Conservation (phyloP, 2,329 filamentous ascomycete species). For the Aspergillus oerlinghausenensis region DNA sequence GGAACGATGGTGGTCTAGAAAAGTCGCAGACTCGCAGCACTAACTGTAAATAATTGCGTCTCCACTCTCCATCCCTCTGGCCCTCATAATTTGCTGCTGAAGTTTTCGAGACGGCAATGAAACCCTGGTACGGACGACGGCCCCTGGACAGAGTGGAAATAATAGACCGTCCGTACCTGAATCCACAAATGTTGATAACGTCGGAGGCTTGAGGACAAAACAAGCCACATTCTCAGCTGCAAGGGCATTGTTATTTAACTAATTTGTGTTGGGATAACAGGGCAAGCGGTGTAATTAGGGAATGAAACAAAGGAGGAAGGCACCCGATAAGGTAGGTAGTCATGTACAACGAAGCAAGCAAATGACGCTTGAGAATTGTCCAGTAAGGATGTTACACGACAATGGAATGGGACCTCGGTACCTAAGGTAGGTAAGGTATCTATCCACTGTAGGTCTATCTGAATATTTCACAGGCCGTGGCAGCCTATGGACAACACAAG, state of each 20-base stretch:
- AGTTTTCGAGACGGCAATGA: neutral
- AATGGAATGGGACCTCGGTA: no score
- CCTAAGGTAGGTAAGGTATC: neutral
- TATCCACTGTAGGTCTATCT: neutral
- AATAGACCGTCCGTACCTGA: neutral
- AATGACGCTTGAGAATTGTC: neutral
- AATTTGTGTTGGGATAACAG: neutral
- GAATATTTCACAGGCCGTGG: neutral
- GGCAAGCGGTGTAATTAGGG: neutral
- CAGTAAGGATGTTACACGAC: neutral
- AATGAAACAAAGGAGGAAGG: neutral
- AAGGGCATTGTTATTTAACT: neutral
- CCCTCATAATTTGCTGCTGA: neutral
- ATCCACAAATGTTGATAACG: neutral
- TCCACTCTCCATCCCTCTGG: neutral
- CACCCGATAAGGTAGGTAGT: neutral
- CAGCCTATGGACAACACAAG: neutral
- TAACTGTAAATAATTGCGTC: neutral
- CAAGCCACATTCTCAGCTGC: neutral
- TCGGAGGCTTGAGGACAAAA: neutral
- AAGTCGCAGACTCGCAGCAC: neutral
- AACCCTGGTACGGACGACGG: neutral
- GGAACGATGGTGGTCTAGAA: constrained; percentile 1
- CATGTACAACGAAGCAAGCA: neutral
- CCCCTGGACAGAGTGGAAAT: neutral